phyloP scores from a whole-genome alignment of 2,329 filamentous ascomycete genomes.

The Ophiosphaerella korrae region DNA sequence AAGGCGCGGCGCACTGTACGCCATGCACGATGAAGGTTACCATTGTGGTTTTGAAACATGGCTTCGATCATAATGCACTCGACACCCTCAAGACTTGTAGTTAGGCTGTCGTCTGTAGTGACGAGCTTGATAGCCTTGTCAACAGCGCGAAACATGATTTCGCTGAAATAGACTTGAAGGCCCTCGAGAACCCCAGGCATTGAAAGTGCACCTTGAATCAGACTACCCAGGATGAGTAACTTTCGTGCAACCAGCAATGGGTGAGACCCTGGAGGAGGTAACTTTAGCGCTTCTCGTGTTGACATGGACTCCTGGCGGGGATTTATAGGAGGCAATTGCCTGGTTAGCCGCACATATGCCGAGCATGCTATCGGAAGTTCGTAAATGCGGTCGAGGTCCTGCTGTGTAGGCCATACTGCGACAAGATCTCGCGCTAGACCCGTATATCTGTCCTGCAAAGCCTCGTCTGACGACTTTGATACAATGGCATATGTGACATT shows the following conservation, averaged over 20 bases:
- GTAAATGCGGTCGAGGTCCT: slow-evolving; percentile 48
- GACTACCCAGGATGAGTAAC: slow-evolving; percentile 40
- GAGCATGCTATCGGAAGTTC: slow-evolving; percentile 37
- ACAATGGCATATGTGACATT: not conserved
- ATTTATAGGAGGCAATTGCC: slow-evolving; percentile 41
- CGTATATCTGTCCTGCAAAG: not conserved
- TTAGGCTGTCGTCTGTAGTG: slow-evolving; percentile 48
- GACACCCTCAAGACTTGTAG: slow-evolving; percentile 48
- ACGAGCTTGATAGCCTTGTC: slow-evolving; percentile 37
- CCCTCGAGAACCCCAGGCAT: slow-evolving; percentile 7
- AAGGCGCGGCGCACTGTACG: slow-evolving; percentile 47
- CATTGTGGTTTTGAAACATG: slow-evolving; percentile 46
- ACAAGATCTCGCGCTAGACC: slow-evolving; percentile 41
- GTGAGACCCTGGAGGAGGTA: slow-evolving; percentile 26
- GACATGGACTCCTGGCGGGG: slow-evolving; percentile 20
- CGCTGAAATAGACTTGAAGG: slow-evolving; percentile 21
- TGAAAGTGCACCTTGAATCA: slow-evolving; percentile 27
- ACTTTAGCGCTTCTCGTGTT: slow-evolving; percentile 41
- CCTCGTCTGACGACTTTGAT: not conserved
- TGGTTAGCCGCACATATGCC: slow-evolving; percentile 40
- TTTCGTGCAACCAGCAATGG: slow-evolving; percentile 42
- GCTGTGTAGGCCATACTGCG: slow-evolving; percentile 47
- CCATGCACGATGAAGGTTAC: slow-evolving; percentile 51
- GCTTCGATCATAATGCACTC: slow-evolving; percentile 52
- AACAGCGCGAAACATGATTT: slow-evolving; percentile 36